Percentiles rank a stretch among this genome's conserved stretches.
These are phyloP conservation scores for Colletotrichum theobromicola DNA, from an alignment of 2,329 filamentous ascomycete genomes.

Conservation along the genomic window DNA sequence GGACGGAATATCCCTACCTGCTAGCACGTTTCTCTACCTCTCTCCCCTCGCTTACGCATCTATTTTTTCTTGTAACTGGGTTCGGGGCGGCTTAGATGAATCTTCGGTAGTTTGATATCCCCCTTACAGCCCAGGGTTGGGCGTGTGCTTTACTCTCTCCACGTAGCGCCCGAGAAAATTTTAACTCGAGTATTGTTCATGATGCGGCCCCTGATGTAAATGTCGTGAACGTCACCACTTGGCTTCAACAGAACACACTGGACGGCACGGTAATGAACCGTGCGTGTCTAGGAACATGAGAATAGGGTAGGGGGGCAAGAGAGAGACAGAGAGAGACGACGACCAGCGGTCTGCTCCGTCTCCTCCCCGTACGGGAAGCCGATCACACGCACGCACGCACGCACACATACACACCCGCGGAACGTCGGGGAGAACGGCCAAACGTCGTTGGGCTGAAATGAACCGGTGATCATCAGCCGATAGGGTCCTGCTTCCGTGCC, in stretches of 20 bases:
- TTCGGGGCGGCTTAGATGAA: slow-evolving; percentile 15
- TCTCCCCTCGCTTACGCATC: background rate
- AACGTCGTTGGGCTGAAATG: slow-evolving; percentile 14
- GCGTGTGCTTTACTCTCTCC: background rate
- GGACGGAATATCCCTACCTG: background rate
- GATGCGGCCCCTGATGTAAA: background rate
- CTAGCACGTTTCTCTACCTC: background rate
- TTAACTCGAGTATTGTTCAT: background rate
- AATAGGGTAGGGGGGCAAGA: background rate
- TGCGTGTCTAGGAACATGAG: background rate
- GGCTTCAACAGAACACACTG: background rate
- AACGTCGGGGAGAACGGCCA: background rate
- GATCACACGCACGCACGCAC: no score
- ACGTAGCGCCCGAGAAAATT: background rate
- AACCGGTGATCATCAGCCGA: slow-evolving; percentile 12
- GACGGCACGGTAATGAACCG: background rate
- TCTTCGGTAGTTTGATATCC: slow-evolving; percentile 13
- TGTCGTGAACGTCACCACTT: background rate
- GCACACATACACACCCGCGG: no score
- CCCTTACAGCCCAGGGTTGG: background rate
- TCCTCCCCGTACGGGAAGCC: no score
- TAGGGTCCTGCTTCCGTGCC: slow-evolving; percentile 5
- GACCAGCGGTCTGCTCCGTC: background rate
- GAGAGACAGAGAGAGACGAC: background rate
- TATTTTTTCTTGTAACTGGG: background rate